Base-by-base conservation (phyloP, 2,329 filamentous ascomycete genomes). In the Fusarium foetens region DNA sequence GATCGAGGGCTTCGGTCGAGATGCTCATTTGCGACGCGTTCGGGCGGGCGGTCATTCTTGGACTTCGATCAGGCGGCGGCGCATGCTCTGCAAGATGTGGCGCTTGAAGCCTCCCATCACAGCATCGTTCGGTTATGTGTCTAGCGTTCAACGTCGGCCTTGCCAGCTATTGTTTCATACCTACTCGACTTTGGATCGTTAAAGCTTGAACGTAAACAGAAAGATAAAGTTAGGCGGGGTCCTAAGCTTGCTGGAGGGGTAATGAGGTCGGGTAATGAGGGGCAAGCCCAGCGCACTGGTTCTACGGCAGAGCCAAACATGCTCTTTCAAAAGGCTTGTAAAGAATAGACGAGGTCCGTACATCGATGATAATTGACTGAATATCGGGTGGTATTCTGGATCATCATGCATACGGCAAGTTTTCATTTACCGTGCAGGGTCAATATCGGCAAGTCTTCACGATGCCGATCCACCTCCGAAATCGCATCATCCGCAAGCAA, bases 381-480 rank as follows among this genome's bases (percentile, higher is more conserved):
- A 17, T 27, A 29, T 10, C 1, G 11, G 9, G 8, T 27, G 23
- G 0, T n/a, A 2, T n/a, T 27, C 23, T 39, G 7, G 23, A 17
- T 9, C 23, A 1, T 13, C 6, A 13, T 11, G 16, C 6, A 14
- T 11, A 8, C 31, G 49, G 49, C 49, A 53, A 53, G 10, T 53
- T 1, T 39, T 4, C 19, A 13, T 7, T 53, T 53, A 13, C 49
- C 49, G 19, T 27, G 19, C 9, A 29, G 35, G 23, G 21, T 39
- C 25, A 17, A n/a, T 12, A 27, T 53, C 33, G 49, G 33, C 49
- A 53, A 53, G 49, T 39, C 33, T 39, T 27, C 10, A 21, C 13
- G 19, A 53, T 39, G 49, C 49, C 49, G 49, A 53, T 39, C 23
- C 19, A 39, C 49, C 49, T 53, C 49, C 49, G 49, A 53, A 6